These are phyloP conservation scores for Vaccinium corymbosum DNA, from an alignment of 148 eudicot genomes.

Conservation along the genomic window DNA sequence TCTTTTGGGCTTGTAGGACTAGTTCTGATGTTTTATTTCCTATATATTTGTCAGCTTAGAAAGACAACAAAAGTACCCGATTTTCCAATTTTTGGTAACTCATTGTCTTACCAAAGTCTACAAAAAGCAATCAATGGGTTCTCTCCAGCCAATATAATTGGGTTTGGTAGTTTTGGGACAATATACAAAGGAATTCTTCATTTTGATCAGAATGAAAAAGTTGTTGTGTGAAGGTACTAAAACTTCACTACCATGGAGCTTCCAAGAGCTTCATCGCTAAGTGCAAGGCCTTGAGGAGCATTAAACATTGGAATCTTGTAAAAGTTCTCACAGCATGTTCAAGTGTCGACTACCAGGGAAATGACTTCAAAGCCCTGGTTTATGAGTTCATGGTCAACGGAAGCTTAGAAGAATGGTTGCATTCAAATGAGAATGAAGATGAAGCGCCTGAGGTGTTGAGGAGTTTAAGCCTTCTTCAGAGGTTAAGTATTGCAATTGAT, in stretches of 20 bases:
- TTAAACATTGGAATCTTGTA: not conserved
- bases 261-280: not conserved
- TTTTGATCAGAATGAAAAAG: too few relatives aligned
- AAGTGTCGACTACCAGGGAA: not conserved
- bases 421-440: not conserved
- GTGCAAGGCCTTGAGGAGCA: not conserved
- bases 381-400: constrained; percentile 3
- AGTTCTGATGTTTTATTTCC: too few relatives aligned
- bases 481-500: not conserved
- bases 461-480: not conserved
- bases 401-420: not conserved
- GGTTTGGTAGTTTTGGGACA: too few relatives aligned
- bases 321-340: not conserved
- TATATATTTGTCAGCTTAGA: too few relatives aligned
- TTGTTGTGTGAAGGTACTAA: too few relatives aligned
- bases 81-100: too few relatives aligned
- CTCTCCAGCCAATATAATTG: too few relatives aligned
- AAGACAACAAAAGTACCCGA: too few relatives aligned
- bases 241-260: not conserved
- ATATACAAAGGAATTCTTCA: too few relatives aligned
- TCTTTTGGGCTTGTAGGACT: too few relatives aligned
- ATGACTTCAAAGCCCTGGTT: not conserved
- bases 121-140: too few relatives aligned
- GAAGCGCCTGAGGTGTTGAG: not conserved
- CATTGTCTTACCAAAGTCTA: too few relatives aligned